Conservation (phyloP, 2,329 filamentous ascomycete species). For the Fusarium anguioides region DNA sequence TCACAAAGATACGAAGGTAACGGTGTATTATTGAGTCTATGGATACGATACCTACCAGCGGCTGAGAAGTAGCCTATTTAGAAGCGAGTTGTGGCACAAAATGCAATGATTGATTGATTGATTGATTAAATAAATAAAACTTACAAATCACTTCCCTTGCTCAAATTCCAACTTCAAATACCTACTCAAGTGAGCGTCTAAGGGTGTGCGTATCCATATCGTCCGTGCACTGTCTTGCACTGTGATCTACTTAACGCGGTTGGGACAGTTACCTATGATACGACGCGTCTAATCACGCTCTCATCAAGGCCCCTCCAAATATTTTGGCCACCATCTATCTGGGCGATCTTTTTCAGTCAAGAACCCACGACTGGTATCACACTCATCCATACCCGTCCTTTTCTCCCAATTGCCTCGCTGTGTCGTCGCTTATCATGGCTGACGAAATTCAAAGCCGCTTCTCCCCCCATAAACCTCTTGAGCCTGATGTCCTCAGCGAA, state of each 20-base stretch:
- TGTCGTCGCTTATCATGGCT: constrained; percentile 49
- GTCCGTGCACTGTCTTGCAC: constrained; percentile 4
- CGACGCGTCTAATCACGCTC: constrained; percentile 38
- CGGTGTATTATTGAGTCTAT: constrained; percentile 10
- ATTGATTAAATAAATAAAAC: not conserved
- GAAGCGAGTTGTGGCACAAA: not conserved
- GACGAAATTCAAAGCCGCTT: constrained; percentile 51
- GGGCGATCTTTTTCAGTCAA: constrained; percentile 6
- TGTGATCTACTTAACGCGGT: constrained; percentile 41
- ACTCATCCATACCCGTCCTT: not conserved
- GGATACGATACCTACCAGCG: constrained; percentile 32
- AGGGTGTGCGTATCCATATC: too few species aligned
- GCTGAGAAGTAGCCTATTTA: constrained; percentile 5
- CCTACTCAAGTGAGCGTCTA: not conserved
- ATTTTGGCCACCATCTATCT: constrained; percentile 18
- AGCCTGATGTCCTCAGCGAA: constrained; percentile 82
- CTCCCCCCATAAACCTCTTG: constrained; percentile 62
- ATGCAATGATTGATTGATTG: not conserved
- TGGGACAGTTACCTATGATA: constrained; percentile 19
- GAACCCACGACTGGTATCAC: not conserved
- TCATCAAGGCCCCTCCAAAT: constrained; percentile 33
- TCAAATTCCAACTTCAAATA: not conserved
- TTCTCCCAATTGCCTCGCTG: not conserved
- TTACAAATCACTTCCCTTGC: too few species aligned
- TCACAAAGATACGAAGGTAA: constrained; percentile 8